Evolutionary conservation across 202 grass and related monocot genomes (phyloP), one percentile per base, ranked within the genome.

Genomic region (Setaria viridis): DNA sequence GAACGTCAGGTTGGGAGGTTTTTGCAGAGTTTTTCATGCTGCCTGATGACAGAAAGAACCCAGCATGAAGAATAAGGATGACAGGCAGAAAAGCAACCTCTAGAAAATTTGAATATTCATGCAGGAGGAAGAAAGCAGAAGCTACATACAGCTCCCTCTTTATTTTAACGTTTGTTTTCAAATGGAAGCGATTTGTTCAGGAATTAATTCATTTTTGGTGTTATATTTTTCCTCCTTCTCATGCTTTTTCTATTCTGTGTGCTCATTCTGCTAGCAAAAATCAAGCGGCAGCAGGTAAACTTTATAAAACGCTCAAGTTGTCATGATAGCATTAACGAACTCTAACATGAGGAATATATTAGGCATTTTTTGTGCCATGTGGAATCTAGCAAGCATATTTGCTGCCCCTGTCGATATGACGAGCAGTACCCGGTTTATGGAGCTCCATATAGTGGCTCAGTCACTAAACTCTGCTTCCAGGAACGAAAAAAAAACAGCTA

Each of bases 261-360:
- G 55, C 37, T 43, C 55, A 62, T 77, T 77, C 55, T 62, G 74
- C 54, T 76, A 55, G 72, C 19, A 0, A 51, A 51, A 80, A 80
- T 34, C 62, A 67, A 15, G 62, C 33, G 32, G 34, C 34, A 6
- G 20, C 12, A 0, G 15, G 7, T 0, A 16, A 56, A 3, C 7
- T 56, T 45, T 55, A 2, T 29, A 56, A 41, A 41, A 54, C n/a
- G 2, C 33, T 34, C 55, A 41, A 46, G 14, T 34, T 77, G 10
- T 34, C 21, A 34, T 16, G 39, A 0, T 13, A 57, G 3, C 32
- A 21, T 69, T 25, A 85, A 77, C 2, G 8, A 69, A 68, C 3
- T 43, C 19, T n/a, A 43, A 33, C 11, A 25, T n/a, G 37, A 7
- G 41, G 39, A 81, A 70, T 81, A 35, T 43, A 19, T 4, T 14